Conservation (phyloP, 2,329 filamentous ascomycete species). For the Ophiosphaerella korrae region DNA sequence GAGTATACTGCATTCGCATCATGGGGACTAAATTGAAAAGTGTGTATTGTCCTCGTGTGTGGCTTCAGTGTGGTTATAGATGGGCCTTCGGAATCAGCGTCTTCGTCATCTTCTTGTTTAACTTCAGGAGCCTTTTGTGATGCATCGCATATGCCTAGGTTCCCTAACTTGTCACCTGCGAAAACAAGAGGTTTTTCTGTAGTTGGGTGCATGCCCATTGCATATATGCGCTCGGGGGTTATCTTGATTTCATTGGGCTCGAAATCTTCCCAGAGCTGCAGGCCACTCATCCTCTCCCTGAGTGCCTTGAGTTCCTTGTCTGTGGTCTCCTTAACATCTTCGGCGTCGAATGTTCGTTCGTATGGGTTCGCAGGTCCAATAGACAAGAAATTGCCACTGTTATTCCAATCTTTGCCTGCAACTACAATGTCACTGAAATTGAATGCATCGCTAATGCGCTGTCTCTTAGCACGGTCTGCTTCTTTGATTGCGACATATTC, state of each 20-base stretch:
- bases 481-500: slow-evolving; percentile 63
- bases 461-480: slow-evolving; percentile 64
- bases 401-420: slow-evolving; percentile 77
- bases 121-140: slow-evolving; percentile 67
- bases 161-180: slow-evolving; percentile 91
- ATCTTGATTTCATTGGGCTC: slow-evolving; percentile 66
- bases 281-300: slow-evolving; percentile 74
- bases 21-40: slow-evolving; percentile 76
- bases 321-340: slow-evolving; percentile 78
- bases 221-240: slow-evolving; percentile 59
- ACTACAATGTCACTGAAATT: slow-evolving; percentile 78
- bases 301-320: slow-evolving; percentile 76
- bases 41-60: slow-evolving; percentile 85
- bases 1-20: slow-evolving; percentile 80
- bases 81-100: slow-evolving; percentile 69
- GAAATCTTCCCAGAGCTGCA: slow-evolving; percentile 84
- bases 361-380: slow-evolving; percentile 77
- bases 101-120: slow-evolving; percentile 65
- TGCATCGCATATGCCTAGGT: slow-evolving; percentile 87
- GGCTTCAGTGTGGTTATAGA: slow-evolving; percentile 89
- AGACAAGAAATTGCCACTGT: slow-evolving; percentile 68
- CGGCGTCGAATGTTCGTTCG: slow-evolving; percentile 81
- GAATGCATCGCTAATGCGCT: slow-evolving; percentile 69
- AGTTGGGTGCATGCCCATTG: slow-evolving; percentile 86
- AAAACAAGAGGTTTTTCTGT: slow-evolving; percentile 86